Percentiles rank a stretch among this genome's conserved stretches.
Conservation (phyloP, 116 monocot species). For the Thalassia testudinum region DNA sequence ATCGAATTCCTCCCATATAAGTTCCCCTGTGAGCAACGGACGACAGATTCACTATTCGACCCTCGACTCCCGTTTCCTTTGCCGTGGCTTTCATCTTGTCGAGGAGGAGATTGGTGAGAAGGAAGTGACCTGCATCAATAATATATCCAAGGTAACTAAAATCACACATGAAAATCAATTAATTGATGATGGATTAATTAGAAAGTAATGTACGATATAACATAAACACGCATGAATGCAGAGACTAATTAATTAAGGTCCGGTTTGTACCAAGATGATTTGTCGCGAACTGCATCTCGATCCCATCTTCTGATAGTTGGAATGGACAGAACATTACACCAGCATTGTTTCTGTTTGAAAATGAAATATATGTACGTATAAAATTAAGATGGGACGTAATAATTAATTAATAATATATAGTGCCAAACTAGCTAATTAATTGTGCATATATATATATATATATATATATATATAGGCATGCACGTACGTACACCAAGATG, state of each 20-base stretch:
- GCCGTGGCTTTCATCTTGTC: conserved; percentile 85
- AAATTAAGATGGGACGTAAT: too few species aligned
- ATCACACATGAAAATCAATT: too few species aligned
- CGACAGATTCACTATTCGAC: conserved; percentile 85
- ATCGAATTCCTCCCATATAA: conserved; percentile 56
- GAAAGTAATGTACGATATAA: not conserved
- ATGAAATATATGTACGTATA: not conserved
- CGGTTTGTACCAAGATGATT: conserved; percentile 89
- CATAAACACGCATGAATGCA: not conserved
- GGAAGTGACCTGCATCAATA: conserved; percentile 58
- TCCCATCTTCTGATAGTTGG: conserved; percentile 76
- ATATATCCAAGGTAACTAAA: too few species aligned
- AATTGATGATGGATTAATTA: too few species aligned
- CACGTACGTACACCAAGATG: conserved; percentile 56
- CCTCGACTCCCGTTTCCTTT: conserved; percentile 47
- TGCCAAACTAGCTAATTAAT: too few species aligned
- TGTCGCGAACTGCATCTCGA: conserved; percentile 93
- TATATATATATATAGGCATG: not conserved
- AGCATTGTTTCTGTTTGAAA: conserved; percentile 67
- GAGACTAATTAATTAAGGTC: not conserved
- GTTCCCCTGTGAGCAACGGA: conserved; percentile 68
- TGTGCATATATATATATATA: too few species aligned
- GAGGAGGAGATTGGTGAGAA: conserved; percentile 82
- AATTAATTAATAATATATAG: too few species aligned
- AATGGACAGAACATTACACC: conserved; percentile 93